Percentiles rank a stretch among this genome's conserved stretches.
Evolutionary conservation across 2,329 filamentous ascomycete genomes (phyloP).

Genomic region (Neodidymelliopsis sp.): DNA sequence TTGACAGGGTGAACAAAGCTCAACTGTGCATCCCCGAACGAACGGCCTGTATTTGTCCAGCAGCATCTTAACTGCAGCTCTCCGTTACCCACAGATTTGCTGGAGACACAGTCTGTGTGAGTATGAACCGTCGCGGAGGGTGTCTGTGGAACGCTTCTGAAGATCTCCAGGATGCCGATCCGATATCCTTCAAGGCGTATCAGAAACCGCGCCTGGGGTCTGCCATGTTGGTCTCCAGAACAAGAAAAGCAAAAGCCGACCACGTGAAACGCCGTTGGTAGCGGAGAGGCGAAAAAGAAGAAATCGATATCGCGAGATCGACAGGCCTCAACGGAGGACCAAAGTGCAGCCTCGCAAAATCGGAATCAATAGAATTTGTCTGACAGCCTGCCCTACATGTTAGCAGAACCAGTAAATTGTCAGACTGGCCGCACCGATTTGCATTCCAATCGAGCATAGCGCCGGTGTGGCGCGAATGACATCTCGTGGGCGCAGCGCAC

Average conservation of each 20-base stretch:
- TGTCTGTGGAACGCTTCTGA: constrained; percentile 4
- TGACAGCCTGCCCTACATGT: neutral
- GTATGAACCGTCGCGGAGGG: neutral
- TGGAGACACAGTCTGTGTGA: constrained; percentile 6
- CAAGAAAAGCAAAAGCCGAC: constrained; percentile 2
- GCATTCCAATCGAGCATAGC: constrained; percentile 2
- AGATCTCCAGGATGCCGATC: neutral
- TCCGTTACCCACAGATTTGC: constrained; percentile 9
- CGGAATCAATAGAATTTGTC: neutral
- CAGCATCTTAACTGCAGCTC: constrained; percentile 5
- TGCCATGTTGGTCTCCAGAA: constrained; percentile 1
- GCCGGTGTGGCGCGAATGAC: constrained; percentile 16
- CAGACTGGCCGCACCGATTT: neutral
- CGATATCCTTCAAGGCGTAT: neutral
- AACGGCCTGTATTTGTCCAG: constrained; percentile 6
- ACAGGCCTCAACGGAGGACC: constrained; percentile 1
- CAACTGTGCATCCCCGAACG: neutral
- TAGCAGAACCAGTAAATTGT: constrained; percentile 1
- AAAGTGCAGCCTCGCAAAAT: neutral
- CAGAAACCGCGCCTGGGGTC: neutral
- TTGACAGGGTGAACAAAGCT: constrained; percentile 11
- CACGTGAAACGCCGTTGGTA: constrained; percentile 1
- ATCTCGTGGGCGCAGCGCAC: constrained; percentile 20
- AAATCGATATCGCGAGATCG: constrained; percentile 5
- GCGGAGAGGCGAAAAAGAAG: neutral